Conservation (phyloP, 1,139 yeast species). For the Sugiyamaella xylanicola region DNA sequence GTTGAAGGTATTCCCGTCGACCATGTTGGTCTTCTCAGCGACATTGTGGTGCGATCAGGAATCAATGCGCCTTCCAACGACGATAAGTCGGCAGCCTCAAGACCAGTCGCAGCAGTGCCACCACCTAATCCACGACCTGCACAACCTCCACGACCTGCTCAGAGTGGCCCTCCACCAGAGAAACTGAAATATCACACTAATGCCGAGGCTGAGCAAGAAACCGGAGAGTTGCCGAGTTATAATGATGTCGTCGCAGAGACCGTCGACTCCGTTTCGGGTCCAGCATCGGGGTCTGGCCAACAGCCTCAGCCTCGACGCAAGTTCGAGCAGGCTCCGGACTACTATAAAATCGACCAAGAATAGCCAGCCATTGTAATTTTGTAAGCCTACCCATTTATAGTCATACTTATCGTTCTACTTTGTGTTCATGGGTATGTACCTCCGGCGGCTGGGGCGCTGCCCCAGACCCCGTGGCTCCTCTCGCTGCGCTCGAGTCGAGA, state of each 20-base stretch:
- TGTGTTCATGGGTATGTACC: no score
- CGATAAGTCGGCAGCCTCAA: neutral
- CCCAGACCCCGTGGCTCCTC: no score
- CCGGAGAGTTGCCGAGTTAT: slow-evolving; percentile 28
- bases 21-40: slow-evolving; percentile 29
- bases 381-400: no score
- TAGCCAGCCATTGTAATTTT: no score
- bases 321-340: slow-evolving; percentile 33
- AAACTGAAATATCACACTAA: slow-evolving; percentile 1
- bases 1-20: slow-evolving; percentile 35
- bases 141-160: slow-evolving; percentile 4
- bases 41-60: slow-evolving; percentile 33
- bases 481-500: no score
- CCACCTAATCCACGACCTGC: no score
- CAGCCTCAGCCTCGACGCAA: slow-evolving; percentile 23
- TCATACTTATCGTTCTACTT: no score
- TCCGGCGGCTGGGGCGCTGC: no score
- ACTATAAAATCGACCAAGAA: slow-evolving; percentile 29
- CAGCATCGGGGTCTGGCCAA: no score
- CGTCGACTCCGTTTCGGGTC: neutral
- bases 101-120: no score
- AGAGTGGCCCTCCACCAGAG: slow-evolving; percentile 4
- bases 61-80: slow-evolving; percentile 21
- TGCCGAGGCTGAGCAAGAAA: slow-evolving; percentile 5
- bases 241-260: slow-evolving; percentile 26